Conservation (phyloP, 495 filamentous ascomycete species). For the Trichoderma erinaceum region DNA sequence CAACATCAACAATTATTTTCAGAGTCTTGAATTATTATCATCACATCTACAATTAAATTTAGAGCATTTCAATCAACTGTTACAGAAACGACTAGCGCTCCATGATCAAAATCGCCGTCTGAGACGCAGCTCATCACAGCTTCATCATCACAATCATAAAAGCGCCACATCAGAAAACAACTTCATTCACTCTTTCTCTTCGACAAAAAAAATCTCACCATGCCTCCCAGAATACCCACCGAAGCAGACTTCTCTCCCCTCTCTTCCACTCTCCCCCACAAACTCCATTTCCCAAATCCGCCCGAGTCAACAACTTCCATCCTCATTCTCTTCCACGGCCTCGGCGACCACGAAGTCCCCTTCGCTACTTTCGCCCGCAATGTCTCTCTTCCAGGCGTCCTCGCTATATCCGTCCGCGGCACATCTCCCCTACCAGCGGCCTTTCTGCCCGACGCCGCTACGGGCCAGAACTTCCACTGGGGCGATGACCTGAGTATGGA, state of each 20-base stretch:
- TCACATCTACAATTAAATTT: too few species aligned
- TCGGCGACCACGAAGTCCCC: slow-evolving; percentile 67
- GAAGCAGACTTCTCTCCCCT: slow-evolving; percentile 32
- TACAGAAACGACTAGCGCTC: too few species aligned
- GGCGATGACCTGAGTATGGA: slow-evolving; percentile 80
- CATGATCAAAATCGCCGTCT: background rate
- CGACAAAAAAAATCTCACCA: slow-evolving; percentile 13
- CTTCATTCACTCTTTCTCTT: background rate
- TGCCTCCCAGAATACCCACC: slow-evolving; percentile 36
- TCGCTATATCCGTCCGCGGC: slow-evolving; percentile 67
- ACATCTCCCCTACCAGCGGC: slow-evolving; percentile 67
- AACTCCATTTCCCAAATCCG: slow-evolving; percentile 32
- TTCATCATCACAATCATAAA: background rate
- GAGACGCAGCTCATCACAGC: background rate
- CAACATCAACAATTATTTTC: background rate
- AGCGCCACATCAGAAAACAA: background rate
- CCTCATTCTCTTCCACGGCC: slow-evolving; percentile 83
- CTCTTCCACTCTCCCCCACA: slow-evolving; percentile 24
- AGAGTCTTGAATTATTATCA: too few species aligned
- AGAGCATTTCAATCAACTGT: too few species aligned
- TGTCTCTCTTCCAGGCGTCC: slow-evolving; percentile 75
- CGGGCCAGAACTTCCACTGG: slow-evolving; percentile 64
- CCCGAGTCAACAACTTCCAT: slow-evolving; percentile 57
- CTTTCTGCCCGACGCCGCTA: slow-evolving; percentile 34
- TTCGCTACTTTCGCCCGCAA: slow-evolving; percentile 69